These are phyloP conservation scores for Candida boidinii DNA, from an alignment of 805 yeast genomes.

Conservation along the genomic window DNA sequence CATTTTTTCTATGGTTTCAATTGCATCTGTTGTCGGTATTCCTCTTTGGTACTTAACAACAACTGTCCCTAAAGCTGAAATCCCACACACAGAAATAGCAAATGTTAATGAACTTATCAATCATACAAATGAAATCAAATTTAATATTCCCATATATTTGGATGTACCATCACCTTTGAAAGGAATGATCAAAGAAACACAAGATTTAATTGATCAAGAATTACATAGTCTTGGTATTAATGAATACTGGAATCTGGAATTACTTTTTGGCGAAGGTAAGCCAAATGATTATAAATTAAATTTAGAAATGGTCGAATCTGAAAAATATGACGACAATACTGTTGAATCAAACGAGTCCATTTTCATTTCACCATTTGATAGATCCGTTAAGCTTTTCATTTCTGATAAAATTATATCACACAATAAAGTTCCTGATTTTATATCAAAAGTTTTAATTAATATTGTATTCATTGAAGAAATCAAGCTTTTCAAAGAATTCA, in stretches of 20 bases:
- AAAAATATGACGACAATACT: conserved; percentile 8
- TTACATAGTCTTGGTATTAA: conserved; percentile 1
- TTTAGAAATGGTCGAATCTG: conserved; percentile 19
- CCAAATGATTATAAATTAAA: conserved; percentile 29
- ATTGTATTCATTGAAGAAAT: conserved; percentile 33
- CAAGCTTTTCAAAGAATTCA: conserved; percentile 17
- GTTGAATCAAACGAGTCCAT: conserved; percentile 15
- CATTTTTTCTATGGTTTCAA: conserved; percentile 16
- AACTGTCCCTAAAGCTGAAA: conserved; percentile 49
- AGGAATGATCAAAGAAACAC: conserved; percentile 26
- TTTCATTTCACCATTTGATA: conserved; percentile 30
- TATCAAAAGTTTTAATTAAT: conserved; percentile 28
- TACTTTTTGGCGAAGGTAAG: conserved; percentile 17
- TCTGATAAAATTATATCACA: conserved; percentile 18
- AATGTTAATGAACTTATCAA: conserved; percentile 15
- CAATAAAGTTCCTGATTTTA: conserved; percentile 26
- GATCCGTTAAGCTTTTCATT: conserved; percentile 22
- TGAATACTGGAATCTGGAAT: conserved; percentile 23
- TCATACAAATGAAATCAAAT: conserved; percentile 19
- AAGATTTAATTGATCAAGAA: conserved; percentile 25
- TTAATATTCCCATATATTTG: conserved; percentile 36
- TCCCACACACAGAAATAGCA: conserved; percentile 38
- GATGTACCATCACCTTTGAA: conserved; percentile 24
- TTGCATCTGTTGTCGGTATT: conserved; percentile 33
- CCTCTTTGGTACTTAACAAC: conserved; percentile 60